These are phyloP conservation scores for Brassica nigra DNA, from an alignment of 345 rosid genomes.

Conservation along the genomic window DNA sequence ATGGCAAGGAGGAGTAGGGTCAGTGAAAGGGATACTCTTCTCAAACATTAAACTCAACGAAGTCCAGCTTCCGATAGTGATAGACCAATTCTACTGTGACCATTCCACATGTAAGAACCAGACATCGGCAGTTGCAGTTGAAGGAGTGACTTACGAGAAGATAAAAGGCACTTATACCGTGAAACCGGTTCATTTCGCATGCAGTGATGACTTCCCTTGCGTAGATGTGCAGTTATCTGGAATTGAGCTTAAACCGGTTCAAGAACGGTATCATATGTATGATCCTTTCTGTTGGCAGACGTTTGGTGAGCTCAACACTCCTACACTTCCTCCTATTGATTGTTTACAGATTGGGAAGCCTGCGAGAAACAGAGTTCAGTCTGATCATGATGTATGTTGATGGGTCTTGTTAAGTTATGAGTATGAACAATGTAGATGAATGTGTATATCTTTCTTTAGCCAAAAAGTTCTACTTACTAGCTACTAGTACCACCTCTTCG, in stretches of 20 bases:
- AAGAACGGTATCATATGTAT: conserved; percentile 70
- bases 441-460: conserved; percentile 42
- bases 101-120: conserved; percentile 73
- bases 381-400: conserved; percentile 70
- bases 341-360: conserved; percentile 94
- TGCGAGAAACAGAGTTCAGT: conserved; percentile 59
- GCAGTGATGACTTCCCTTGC: conserved; percentile 89
- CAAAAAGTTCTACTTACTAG: background rate
- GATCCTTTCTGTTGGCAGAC: conserved; percentile 94
- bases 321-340: conserved; percentile 82
- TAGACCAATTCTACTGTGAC: conserved; percentile 93
- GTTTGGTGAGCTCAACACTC: conserved; percentile 76
- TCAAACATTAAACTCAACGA: conserved; percentile 89
- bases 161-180: conserved; percentile 91
- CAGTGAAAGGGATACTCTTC: conserved; percentile 79
- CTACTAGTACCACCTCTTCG: background rate
- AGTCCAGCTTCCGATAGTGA: conserved; percentile 85
- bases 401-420: background rate
- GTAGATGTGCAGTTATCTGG: conserved; percentile 66
- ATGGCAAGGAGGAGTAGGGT: conserved; percentile 98
- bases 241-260: conserved; percentile 74
- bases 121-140: conserved; percentile 80
- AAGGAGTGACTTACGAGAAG: conserved; percentile 81
- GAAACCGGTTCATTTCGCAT: conserved; percentile 84
- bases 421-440: conserved; percentile 20